Percentiles rank a stretch among this genome's conserved stretches.
Evolutionary conservation across 116 monocot genomes (phyloP).

Genomic region (Trichopus zeylanicus): DNA sequence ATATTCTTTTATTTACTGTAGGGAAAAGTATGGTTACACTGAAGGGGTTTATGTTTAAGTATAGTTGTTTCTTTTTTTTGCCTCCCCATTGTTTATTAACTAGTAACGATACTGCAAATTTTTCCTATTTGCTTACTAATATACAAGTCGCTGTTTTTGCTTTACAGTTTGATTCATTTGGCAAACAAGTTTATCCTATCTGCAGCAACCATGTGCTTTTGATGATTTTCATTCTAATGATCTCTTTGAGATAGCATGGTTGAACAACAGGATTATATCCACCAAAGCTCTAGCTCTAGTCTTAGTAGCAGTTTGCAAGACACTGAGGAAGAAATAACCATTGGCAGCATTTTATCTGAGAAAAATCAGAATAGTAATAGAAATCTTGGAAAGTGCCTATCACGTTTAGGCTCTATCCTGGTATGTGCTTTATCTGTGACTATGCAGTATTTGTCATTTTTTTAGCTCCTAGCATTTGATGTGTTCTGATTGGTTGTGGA

Average conservation of each 20-base stretch:
- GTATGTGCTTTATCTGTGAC: constrained; percentile 17
- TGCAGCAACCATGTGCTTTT: neutral
- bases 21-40: too few relatives aligned
- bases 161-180: too few relatives aligned
- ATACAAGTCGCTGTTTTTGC: too few relatives aligned
- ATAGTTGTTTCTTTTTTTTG: too few relatives aligned
- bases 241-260: constrained; percentile 40
- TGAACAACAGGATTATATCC: constrained; percentile 33
- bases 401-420: constrained; percentile 58
- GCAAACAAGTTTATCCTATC: neutral
- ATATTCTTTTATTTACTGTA: too few relatives aligned
- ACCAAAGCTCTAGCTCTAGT: constrained; percentile 61
- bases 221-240: constrained; percentile 12
- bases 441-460: too few relatives aligned
- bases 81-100: too few relatives aligned
- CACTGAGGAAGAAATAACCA: constrained; percentile 46
- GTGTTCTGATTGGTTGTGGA: neutral
- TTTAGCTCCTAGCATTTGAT: too few relatives aligned
- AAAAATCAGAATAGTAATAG: constrained; percentile 26
- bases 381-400: constrained; percentile 58
- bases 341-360: constrained; percentile 55
- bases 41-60: too few relatives aligned
- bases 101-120: too few relatives aligned
- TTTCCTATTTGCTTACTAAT: too few relatives aligned
- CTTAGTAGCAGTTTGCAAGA: constrained; percentile 39